A percentile compares a stretch with the other conserved stretches of the same genome.
These are phyloP conservation scores for Ogataea haglerorum DNA, from an alignment of 805 yeast species.

Conservation along the genomic window DNA sequence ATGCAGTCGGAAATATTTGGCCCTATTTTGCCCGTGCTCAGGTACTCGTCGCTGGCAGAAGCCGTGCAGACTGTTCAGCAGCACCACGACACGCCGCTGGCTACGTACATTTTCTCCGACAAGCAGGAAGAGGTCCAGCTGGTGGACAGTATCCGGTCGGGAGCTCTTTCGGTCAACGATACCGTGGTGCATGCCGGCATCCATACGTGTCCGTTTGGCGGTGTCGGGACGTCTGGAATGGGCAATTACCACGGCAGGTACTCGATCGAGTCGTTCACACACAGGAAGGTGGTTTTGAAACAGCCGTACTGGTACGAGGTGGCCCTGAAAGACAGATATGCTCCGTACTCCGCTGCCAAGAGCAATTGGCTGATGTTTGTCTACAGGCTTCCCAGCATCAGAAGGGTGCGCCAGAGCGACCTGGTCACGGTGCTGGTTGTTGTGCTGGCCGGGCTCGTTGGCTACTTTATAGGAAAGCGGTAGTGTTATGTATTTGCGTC, in stretches of 20 bases:
- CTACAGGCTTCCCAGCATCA: slow-evolving; percentile 10
- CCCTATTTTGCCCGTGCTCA: slow-evolving; percentile 75
- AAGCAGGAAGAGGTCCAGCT: slow-evolving; percentile 44
- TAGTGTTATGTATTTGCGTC: neutral
- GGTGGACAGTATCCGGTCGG: slow-evolving; percentile 63
- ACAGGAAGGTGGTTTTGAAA: slow-evolving; percentile 61
- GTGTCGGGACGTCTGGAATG: slow-evolving; percentile 78
- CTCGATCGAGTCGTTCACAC: slow-evolving; percentile 72
- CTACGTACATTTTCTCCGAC: slow-evolving; percentile 64
- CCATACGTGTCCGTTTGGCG: slow-evolving; percentile 78
- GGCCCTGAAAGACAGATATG: slow-evolving; percentile 57
- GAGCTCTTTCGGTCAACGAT: slow-evolving; percentile 72
- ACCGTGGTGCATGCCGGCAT: slow-evolving; percentile 67
- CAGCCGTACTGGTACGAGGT: slow-evolving; percentile 63
- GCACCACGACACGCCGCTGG: slow-evolving; percentile 77
- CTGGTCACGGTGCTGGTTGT: slow-evolving; percentile 1
- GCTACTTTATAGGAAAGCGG: slow-evolving; percentile 1
- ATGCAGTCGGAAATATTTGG: slow-evolving; percentile 83
- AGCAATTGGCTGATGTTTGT: slow-evolving; percentile 23
- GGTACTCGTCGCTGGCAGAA: slow-evolving; percentile 43
- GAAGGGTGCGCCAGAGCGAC: neutral
- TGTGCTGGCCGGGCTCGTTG: slow-evolving; percentile 1
- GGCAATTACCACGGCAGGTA: slow-evolving; percentile 79
- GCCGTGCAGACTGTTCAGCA: slow-evolving; percentile 44
- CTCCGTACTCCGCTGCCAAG: slow-evolving; percentile 45